A percentile compares a stretch with the other conserved stretches of the same genome.
phyloP scores from a whole-genome alignment of 306 rosid species.

The Spatholobus suberectus region DNA sequence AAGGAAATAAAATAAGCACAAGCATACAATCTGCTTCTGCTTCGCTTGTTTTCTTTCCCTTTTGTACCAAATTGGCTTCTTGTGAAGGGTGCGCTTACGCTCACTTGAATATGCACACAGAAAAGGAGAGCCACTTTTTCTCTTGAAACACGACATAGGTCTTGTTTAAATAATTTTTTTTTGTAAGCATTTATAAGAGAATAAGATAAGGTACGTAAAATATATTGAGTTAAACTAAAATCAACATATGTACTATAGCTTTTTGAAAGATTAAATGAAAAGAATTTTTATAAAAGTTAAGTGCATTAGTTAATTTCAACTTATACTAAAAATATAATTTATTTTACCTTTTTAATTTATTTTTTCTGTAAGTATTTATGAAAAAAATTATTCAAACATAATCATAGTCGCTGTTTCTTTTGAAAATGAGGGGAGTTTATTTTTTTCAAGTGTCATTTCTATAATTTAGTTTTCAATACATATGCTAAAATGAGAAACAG shows the following conservation, averaged over 20 bases:
- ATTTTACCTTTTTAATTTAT: no score
- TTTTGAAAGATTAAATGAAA: no score
- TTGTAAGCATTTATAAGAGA: no score
- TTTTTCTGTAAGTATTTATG: no score
- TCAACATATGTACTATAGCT: no score
- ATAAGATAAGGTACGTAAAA: no score
- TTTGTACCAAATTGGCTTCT: conserved; percentile 33
- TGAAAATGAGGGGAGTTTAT: neutral
- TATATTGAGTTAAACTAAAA: no score
- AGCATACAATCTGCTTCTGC: conserved; percentile 20
- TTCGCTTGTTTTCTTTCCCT: conserved; percentile 6
- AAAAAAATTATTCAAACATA: no score
- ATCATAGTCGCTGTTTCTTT: neutral
- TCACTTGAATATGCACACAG: neutral
- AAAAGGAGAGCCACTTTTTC: conserved; percentile 8
- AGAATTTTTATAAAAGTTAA: no score
- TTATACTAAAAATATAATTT: no score
- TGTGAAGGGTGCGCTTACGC: neutral
- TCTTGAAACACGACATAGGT: neutral
- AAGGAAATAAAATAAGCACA: conserved; percentile 43
- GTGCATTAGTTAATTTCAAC: no score
- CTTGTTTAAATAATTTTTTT: no score
- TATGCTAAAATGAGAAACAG: neutral
- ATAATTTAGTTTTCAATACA: neutral
- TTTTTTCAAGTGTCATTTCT: neutral